Evolutionary conservation across 768 basidiomycete species (phyloP).

Genomic region (Lactifluus echinatus): DNA sequence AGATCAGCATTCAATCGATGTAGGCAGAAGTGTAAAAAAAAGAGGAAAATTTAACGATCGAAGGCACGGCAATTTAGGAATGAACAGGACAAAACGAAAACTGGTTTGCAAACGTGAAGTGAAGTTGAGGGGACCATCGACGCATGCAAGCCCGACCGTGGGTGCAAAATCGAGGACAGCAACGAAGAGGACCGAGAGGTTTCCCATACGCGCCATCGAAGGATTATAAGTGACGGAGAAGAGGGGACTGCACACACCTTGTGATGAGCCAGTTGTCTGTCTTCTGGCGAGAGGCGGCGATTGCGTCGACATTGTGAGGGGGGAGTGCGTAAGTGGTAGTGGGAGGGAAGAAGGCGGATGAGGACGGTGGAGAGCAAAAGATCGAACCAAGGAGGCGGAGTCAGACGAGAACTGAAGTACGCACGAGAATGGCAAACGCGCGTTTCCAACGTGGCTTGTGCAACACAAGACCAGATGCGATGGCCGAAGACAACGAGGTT

Average conservation of each 20-base stretch:
- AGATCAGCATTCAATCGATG: not conserved
- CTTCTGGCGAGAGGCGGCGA: slow-evolving; percentile 20
- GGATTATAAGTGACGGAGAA: not conserved
- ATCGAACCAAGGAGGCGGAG: slow-evolving; percentile 16
- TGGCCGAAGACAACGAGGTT: slow-evolving; percentile 20
- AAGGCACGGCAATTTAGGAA: not conserved
- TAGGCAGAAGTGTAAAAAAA: not conserved
- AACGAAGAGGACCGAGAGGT: not conserved
- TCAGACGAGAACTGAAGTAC: slow-evolving; percentile 19
- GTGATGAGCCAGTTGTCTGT: slow-evolving; percentile 8
- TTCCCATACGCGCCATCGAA: slow-evolving; percentile 8
- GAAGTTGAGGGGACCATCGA: not conserved
- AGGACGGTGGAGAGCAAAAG: slow-evolving; percentile 15
- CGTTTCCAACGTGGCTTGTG: slow-evolving; percentile 23
- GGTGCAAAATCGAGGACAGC: not conserved
- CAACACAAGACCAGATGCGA: slow-evolving; percentile 18
- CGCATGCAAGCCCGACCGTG: not conserved
- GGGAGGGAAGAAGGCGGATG: not conserved
- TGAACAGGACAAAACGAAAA: not conserved
- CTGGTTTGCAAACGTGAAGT: not conserved
- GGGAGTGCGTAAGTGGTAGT: not conserved
- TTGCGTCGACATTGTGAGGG: slow-evolving; percentile 20
- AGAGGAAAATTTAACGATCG: not conserved
- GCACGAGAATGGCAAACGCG: slow-evolving; percentile 19
- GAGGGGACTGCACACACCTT: slow-evolving; percentile 10